A percentile compares a stretch with the other conserved stretches of the same genome.
phyloP scores from a whole-genome alignment of 805 yeast genomes.

The Naumovozyma baii region DNA sequence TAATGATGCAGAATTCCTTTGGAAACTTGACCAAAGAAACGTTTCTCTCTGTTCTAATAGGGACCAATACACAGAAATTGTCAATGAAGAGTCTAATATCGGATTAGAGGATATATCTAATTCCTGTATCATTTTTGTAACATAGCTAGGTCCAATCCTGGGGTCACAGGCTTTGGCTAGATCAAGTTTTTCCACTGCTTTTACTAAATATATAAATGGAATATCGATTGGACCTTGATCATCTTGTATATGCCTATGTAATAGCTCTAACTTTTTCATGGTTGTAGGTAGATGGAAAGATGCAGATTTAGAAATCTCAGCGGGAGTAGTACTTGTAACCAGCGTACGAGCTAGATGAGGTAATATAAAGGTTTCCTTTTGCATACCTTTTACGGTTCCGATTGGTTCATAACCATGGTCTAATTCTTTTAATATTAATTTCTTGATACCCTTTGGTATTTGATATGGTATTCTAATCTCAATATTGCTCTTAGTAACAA shows the following conservation, averaged over 20 bases:
- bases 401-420: slow-evolving; percentile 23
- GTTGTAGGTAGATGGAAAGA: slow-evolving; percentile 33
- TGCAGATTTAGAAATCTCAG: slow-evolving; percentile 33
- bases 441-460: slow-evolving; percentile 11
- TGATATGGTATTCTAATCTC: slow-evolving; percentile 43
- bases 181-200: slow-evolving; percentile 30
- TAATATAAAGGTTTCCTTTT: slow-evolving; percentile 23
- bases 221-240: slow-evolving; percentile 33
- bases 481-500: slow-evolving; percentile 37
- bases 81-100: slow-evolving; percentile 15
- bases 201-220: slow-evolving; percentile 32
- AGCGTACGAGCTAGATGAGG: slow-evolving; percentile 29
- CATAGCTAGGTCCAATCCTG: slow-evolving; percentile 1
- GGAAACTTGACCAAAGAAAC: slow-evolving; percentile 36
- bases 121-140: slow-evolving; percentile 1
- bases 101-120: neutral
- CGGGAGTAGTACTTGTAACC: slow-evolving; percentile 28
- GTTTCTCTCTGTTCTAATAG: slow-evolving; percentile 38
- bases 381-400: slow-evolving; percentile 23
- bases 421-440: slow-evolving; percentile 13
- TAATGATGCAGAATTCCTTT: slow-evolving; percentile 25
- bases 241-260: slow-evolving; percentile 39
- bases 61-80: slow-evolving; percentile 41
- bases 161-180: slow-evolving; percentile 15
- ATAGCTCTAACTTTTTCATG: slow-evolving; percentile 35